Evolutionary conservation across 306 rosid genomes (phyloP), one percentile per base, ranked within the genome.

Genomic region (Leucaena leucocephala): DNA sequence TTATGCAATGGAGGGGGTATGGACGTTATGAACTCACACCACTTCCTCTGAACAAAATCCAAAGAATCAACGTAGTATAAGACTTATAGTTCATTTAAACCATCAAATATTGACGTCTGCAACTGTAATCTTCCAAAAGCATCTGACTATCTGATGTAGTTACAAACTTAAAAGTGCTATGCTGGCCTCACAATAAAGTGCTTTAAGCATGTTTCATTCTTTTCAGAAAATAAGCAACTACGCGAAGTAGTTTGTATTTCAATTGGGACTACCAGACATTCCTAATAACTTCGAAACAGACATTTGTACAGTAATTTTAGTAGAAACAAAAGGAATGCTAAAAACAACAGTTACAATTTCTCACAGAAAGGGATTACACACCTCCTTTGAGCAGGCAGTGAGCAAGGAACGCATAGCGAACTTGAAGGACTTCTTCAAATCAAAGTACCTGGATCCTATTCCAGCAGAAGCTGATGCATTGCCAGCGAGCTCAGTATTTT

Each of bases 301-400:
- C 27, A 68, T 14, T 46, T 33, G 67, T 21, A n/a, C 78, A 73
- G 66, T 82, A 50, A n/a, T 49, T 46, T 15, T 46, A 70, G 27
- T 8, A 42, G 55, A 27, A 76, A 42, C 46, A 75, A 15, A n/a
- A 27, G 73, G 48, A 73, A 27, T 21, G 45, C 21, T 74, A 48
- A 39, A 62, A 67, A 39, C 4, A 17, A 2, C 38, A 15, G 5
- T 17, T 22, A 46, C 57, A 59, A 9, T 8, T 46, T 48, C 71
- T 45, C 48, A 8, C 35, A 34, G 62, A 34, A 42, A 64, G 13
- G 14, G 14, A 77, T 35, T 36, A 66, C 17, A 58, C 68, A 89
- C 97, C 90, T 88, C 86, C 78, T 87, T 84, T 39, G 93, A 82
- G 82, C 86, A 88, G 49, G 94, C 76, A 38, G 86, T 82, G 84